Evolutionary conservation across 2,329 filamentous ascomycete genomes (phyloP), one percentile per base, ranked within the genome.

Genomic region (Eutypella sp.): DNA sequence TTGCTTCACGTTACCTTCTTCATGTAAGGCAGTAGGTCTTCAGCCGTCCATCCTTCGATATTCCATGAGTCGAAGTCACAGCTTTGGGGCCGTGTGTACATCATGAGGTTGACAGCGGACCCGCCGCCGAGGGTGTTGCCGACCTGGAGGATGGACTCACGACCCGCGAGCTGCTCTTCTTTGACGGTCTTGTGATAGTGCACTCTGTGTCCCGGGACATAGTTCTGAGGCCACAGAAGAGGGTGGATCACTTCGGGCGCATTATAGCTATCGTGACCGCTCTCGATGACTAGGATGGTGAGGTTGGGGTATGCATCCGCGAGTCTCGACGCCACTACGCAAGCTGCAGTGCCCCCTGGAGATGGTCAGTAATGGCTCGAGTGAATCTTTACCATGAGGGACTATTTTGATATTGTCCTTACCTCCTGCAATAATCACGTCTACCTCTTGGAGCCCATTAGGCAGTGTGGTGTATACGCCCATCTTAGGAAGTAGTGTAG

Each of bases 281-380:
- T 64, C 55, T 82, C 78, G 41, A 81, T 70, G 7, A 81, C 63
- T 10, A 80, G 61, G 34, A 79, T 70, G 15, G 69, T 70, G 1
- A 78, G 61, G 10, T 15, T 39, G 11, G 36, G 19, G 45, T 76
- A 69, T 0, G 74, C 72, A 45, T 72, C 70, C 8, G 74, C 71
- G 5, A 79, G 67, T 40, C 76, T 66, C 2, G 66, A 69, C 15
- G 76, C 75, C 27, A 76, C 61, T 20, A 76, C 66, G 51, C 73
- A 73, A 18, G 70, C 73, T 33, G 73, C 70, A 4, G 72, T 66
- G 10, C 73, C 73, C 42, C 36, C 36, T 39, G 20, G 15, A 19
- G 18, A 11, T 20, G 13, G 15, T 19, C 10, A 3, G n/a, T 72
- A 73, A 6, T 22, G 11, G 8, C 15, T 6, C 19, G 18, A n/a